Evolutionary conservation across 2,329 filamentous ascomycete genomes (phyloP).

Genomic region (Paracamarosporium sp.): DNA sequence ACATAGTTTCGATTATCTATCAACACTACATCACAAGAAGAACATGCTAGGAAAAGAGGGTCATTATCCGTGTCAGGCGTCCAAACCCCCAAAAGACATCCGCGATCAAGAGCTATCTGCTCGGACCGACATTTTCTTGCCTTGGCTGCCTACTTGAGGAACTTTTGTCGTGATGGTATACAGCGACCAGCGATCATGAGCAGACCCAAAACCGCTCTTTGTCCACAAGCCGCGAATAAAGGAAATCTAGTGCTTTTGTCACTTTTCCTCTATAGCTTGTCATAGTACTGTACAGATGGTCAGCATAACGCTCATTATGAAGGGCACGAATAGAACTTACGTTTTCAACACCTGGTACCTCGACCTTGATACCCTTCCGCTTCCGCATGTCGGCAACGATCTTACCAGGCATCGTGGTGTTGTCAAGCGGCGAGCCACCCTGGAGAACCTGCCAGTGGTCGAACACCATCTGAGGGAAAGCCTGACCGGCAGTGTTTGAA

Average conservation of each 20-base stretch:
- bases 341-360: conserved; percentile 92
- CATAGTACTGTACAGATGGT: conserved; percentile 77
- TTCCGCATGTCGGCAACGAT: conserved; percentile 92
- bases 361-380: conserved; percentile 99
- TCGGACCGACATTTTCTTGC: conserved; percentile 47
- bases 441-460: conserved; percentile 98
- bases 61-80: conserved; percentile 44
- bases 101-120: conserved; percentile 37
- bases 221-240: conserved; percentile 42
- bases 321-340: conserved; percentile 67
- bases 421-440: conserved; percentile 89
- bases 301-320: conserved; percentile 46
- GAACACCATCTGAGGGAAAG: conserved; percentile 98
- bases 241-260: conserved; percentile 53
- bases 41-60: conserved; percentile 41
- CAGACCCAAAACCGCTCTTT: conserved; percentile 43
- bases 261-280: conserved; percentile 84
- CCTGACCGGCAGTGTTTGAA: conserved; percentile 91
- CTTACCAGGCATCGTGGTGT: conserved; percentile 79
- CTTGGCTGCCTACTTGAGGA: conserved; percentile 38
- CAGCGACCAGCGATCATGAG: conserved; percentile 42
- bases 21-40: conserved; percentile 45
- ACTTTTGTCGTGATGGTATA: conserved; percentile 37
- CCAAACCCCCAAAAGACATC: conserved; percentile 33
- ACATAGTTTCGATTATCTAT: conserved; percentile 37